Base-by-base conservation (phyloP, 2,329 filamentous ascomycete genomes). In the Capronia epimyces region DNA sequence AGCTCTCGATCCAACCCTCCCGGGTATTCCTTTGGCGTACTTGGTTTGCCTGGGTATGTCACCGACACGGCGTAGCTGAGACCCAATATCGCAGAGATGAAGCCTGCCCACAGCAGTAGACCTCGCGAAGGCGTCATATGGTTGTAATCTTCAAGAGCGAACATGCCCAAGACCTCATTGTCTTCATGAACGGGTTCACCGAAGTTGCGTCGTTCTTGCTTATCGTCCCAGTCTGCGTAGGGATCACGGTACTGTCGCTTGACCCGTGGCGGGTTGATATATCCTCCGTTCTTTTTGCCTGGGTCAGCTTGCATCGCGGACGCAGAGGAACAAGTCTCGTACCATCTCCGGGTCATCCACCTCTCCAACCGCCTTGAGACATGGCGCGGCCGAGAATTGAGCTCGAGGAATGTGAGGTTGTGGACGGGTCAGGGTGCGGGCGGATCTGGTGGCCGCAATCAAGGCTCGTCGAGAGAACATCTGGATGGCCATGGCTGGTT, bases 111-210 rank as follows among this genome's bases (percentile, higher is more conserved):
- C 71, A 89, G 82, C 53, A 83, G 64, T 29, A 83, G 66, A 52
- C 81, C 87, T 65, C 84, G 89, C 57, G 80, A 79, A 13, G 90
- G 75, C 43, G 79, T 84, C 65, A 81, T 80, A 77, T 93, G 91
- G 49, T 83, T 93, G 75, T 98, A 97, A 64, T 90, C 84, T 69
- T 93, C 83, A 2, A 89, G 82, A 44, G 87, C 86, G 72, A 98
- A 91, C 59, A 95, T 85, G 62, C 89, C 90, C 51, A 97, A 77
- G 51, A 89, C 79, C 69, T 98, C 94, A 71, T 96, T 86, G 70
- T 98, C 93, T 72, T 98, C 94, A 71, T 98, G 91, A 46, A 95
- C 82, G 10, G 91, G 88, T 72, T 98, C 94, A 71, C 90, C 90
- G 68, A 87, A 97, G 78, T 98, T 97, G 65, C 93, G 83, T 68